Percentiles rank a stretch among this genome's conserved stretches.
Evolutionary conservation across 139 green algal genomes (phyloP).

Genomic region (Pleodorina starrii): DNA sequence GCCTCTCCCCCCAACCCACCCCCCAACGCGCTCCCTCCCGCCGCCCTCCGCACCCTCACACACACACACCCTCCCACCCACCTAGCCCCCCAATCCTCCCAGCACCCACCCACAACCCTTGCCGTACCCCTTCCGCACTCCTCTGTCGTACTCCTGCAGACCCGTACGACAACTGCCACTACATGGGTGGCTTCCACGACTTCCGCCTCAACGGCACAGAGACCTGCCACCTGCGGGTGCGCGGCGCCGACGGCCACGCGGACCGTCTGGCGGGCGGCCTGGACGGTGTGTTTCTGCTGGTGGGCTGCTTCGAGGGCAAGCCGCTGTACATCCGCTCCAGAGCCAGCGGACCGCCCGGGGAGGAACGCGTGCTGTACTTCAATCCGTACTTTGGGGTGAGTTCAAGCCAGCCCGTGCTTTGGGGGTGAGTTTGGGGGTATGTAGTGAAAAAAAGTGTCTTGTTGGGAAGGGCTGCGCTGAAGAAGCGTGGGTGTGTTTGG

Average conservation of each 20-base stretch:
- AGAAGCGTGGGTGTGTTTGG: too few species aligned
- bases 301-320: constrained; percentile 51
- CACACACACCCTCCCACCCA: neutral
- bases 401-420: too few species aligned
- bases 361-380: constrained; percentile 41
- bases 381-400: constrained; percentile 35
- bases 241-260: constrained; percentile 27
- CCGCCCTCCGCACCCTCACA: too few species aligned
- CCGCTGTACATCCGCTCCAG: constrained; percentile 30
- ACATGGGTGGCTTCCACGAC: neutral
- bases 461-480: too few species aligned
- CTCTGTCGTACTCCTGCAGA: too few species aligned
- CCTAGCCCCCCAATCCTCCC: neutral
- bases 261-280: constrained; percentile 29
- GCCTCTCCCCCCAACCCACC: too few species aligned
- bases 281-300: constrained; percentile 35
- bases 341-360: neutral
- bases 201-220: constrained; percentile 46
- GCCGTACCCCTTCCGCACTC: too few species aligned
- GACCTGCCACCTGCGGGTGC: constrained; percentile 14
- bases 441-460: too few species aligned
- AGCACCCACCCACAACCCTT: too few species aligned
- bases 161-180: constrained; percentile 45
- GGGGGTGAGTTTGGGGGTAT: too few species aligned
- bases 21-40: too few species aligned